Base-by-base conservation (phyloP, 257 asterid species). In the Mitragyna speciosa region DNA sequence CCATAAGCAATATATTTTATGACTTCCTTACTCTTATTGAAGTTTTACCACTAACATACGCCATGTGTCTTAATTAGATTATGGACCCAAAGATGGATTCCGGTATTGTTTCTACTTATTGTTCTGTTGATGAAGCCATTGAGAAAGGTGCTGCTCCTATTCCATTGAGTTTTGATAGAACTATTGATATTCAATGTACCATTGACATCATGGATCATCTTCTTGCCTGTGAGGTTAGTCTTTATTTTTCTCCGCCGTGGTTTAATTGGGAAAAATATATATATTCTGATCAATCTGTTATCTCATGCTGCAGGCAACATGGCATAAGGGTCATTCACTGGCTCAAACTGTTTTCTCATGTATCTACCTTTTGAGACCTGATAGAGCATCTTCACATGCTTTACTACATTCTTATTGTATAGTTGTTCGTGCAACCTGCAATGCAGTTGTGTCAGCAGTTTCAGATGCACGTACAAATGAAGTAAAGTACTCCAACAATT, bases 51-150 rank as follows among this genome's bases (percentile, higher is more conserved):
- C 79, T 76, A 11, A 75, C 3, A 26, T 79, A 71, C 59, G 45
- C 16, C 22, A 45, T 59, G 54, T 11, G 39, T 86, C 77, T 84
- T 82, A 52, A 78, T 73, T 79, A 96, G 99, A 94, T 96, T 85
- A 96, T 96, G 99, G 99, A 96, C 85, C 97, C 98, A 73, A 94
- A 96, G 97, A 96, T 96, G 99, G 99, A 96, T 87, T 96, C 99
- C 69, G 99, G 99, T 76, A 96, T 96, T 84, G 97, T 96, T 72
- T 89, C 96, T 63, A 90, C 97, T 72, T 96, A 90, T 85, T 94
- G 84, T 84, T 96, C 99, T 51, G 91, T 96, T 82, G 98, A 94
- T 68, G 99, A 96, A 89, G 98, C 99, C 87, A 94, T 96, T 77
- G 98, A 96, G 79, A 87, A 87, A 82, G 98, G 96, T 81, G 99